Evolutionary conservation across 208 protist species (phyloP), one percentile per base, ranked within the genome.

Genomic region (Crithidia thermophila): DNA sequence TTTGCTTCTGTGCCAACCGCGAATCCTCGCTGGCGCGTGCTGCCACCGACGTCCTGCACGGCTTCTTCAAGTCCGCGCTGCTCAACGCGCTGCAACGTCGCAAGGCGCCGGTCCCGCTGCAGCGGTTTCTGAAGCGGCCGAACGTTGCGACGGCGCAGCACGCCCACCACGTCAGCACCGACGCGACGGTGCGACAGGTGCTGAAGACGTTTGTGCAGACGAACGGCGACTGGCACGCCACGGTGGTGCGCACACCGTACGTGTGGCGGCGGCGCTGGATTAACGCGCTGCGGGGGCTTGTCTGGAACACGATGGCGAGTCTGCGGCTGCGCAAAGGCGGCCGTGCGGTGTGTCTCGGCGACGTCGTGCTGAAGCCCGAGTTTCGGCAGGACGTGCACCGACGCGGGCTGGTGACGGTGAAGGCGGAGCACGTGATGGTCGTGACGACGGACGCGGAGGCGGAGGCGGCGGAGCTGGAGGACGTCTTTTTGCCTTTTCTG

Each of bases 221-320:
- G 11, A 79, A 81, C 40, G 90, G 90, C 0, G 73, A 95, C 68
- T 95, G 85, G 84, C 51, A 77, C 21, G 58, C 61, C 40, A 84
- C 85, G 39, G 77, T 93, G 52, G 65, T 46, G 30, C 79, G 81
- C 2, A 74, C 71, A 4, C 91, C 91, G 36, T 96, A 92, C 49
- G 82, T 82, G 20, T 88, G 77, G 84, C 85, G 91, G 1, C 81
- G 86, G 4, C 80, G 84, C 21, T 96, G 91, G 88, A 67, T 94
- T 23, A 90, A 85, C 52, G 85, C 88, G 27, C 75, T 96, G 61
- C 84, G 88, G 3, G 77, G 76, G 36, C 61, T 76, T 11, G 85
- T 93, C 30, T 96, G 88, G 87, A 96, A 96, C 50, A 75, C 51
- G 25, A 92, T 96, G 84, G 88, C 88, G 9, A 90, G 88, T 13